Percentiles rank a stretch among this genome's conserved stretches.
phyloP scores from a whole-genome alignment of 2,329 filamentous ascomycete species.

The Exophiala phaeomuriformis region DNA sequence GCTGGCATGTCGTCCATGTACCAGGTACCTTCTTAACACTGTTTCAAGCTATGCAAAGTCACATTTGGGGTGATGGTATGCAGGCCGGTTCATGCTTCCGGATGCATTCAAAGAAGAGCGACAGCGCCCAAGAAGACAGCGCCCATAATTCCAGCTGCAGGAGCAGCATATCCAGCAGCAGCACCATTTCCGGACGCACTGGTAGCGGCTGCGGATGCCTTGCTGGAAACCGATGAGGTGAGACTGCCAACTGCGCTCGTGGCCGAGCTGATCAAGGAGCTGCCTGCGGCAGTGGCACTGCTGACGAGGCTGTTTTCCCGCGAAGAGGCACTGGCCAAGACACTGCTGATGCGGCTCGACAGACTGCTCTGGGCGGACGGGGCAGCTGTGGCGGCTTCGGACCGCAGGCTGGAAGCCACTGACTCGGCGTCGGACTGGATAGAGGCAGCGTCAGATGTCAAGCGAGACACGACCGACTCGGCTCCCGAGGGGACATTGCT shows the following conservation, averaged over 20 bases:
- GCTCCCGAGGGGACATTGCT: conserved; percentile 4
- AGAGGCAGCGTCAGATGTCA: conserved; percentile 8
- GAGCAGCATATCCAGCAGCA: conserved; percentile 6
- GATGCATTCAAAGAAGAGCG: conserved; percentile 12
- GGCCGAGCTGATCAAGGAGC: conserved; percentile 9
- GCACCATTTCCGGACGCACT: conserved; percentile 12
- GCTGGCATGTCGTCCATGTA: no score
- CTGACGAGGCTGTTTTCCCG: conserved; percentile 7
- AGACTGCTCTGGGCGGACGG: conserved; percentile 15
- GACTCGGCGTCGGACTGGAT: conserved; percentile 10
- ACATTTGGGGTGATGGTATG: no score
- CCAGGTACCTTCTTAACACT: no score
- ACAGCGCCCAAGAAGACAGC: conserved; percentile 16
- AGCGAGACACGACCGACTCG: conserved; percentile 10
- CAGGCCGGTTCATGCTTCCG: not conserved
- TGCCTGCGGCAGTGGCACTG: conserved; percentile 8
- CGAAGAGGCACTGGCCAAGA: conserved; percentile 12
- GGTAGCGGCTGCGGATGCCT: conserved; percentile 7
- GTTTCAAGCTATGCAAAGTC: no score
- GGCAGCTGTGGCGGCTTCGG: conserved; percentile 13
- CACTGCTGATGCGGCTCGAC: conserved; percentile 16
- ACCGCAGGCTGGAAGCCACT: conserved; percentile 12
- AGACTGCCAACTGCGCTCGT: conserved; percentile 5
- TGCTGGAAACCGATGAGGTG: conserved; percentile 4
- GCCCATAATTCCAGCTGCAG: conserved; percentile 16